Conservation (phyloP, 257 asterid species). For the Solanum peruvianum region DNA sequence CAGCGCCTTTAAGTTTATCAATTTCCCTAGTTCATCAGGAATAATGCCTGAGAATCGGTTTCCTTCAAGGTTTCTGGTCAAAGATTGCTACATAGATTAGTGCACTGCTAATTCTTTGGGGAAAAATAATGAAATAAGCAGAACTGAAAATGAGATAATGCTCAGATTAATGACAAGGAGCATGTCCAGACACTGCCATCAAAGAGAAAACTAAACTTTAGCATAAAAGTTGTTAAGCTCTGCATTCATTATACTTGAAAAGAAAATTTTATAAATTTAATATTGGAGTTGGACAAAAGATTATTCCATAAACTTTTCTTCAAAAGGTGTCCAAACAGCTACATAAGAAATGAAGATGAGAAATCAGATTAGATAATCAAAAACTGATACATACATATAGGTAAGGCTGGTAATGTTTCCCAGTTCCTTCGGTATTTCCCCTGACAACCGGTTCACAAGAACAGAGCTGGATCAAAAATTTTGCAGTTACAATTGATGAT, state of each 20-base stretch:
- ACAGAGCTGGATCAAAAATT: conserved; percentile 52
- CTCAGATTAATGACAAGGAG: neutral
- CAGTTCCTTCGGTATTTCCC: conserved; percentile 62
- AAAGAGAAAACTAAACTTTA: neutral
- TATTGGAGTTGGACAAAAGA: neutral
- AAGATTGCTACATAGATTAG: neutral
- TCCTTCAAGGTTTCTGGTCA: conserved; percentile 66
- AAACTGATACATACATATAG: conserved; percentile 54
- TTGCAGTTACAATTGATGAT: neutral
- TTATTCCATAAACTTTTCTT: neutral
- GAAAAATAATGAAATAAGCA: neutral
- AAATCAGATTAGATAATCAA: neutral
- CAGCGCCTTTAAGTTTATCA: conserved; percentile 50
- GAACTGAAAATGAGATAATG: neutral
- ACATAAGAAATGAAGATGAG: neutral
- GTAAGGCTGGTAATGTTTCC: conserved; percentile 66
- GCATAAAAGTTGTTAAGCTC: neutral
- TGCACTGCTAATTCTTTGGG: neutral
- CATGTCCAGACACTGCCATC: neutral
- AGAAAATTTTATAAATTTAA: neutral
- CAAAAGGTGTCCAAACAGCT: neutral
- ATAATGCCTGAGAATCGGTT: conserved; percentile 65
- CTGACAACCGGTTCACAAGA: conserved; percentile 85
- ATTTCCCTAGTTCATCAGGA: conserved; percentile 61
- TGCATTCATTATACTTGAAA: neutral